Base-by-base conservation (phyloP, 495 filamentous ascomycete genomes). In the Podospora conica region DNA sequence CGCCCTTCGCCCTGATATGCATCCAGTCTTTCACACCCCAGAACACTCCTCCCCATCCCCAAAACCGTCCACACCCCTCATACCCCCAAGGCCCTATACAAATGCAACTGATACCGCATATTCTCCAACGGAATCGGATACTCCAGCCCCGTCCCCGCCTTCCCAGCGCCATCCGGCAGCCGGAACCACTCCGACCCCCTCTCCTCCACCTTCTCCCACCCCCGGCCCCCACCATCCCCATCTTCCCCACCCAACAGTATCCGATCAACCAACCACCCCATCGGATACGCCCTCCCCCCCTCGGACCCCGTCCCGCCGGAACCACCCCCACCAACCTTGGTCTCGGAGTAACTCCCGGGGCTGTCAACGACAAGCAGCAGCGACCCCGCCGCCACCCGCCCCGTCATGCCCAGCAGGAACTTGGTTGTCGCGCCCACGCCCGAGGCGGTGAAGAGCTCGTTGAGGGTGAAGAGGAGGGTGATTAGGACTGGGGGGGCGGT, bases 401-500 rank as follows among this genome's bases (percentile, higher is more conserved):
- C 75, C 12, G 87, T 90, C 3, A 96, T 75, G 1, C 79, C 75
- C 1, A 92, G 81, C 0, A 98, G 80, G 67, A 98, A 87, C 0
- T 76, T 77, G 2, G 94, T 96, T 0, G 94, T 90, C 56, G 85
- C 84, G 5, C 85, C 78, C 62, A 92, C 81, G 3, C 91, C 93
- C 10, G 87, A 83, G 0, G 85, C 82, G 0, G 83, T 82, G 80
- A 96, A 97, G 4, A 98, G 88, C 77, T 98, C 95, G 75, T 97
- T 98, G n/a, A 97, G 85, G 0, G 93, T 96, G 82, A 97, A 98
- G 77, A 97, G 87, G 0, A 97, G 76, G 0, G 95, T 96, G 5
- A 95, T 80, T 0, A 98, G 81, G 3, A 76, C 68, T 1, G 80
- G 77, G 0, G 55, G 9, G 48, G 23, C 22, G 0, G 70, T 71